phyloP scores from a whole-genome alignment of 2,329 filamentous ascomycete genomes.

The Tolypocladium amazonense region DNA sequence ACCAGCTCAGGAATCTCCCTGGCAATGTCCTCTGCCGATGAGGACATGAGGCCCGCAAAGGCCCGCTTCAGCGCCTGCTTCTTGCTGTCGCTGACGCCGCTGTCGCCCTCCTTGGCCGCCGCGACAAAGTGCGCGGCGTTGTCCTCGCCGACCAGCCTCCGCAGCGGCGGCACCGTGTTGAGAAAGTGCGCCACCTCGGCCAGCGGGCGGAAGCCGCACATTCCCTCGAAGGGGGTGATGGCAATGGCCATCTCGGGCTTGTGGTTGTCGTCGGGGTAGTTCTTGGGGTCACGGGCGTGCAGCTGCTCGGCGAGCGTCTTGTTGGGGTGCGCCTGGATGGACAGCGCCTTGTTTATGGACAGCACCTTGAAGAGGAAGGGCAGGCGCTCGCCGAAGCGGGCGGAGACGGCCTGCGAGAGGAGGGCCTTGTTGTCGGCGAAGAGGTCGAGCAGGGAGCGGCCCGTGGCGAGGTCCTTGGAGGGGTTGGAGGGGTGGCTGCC shows the following conservation, averaged over 20 bases:
- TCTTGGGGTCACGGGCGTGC: constrained; percentile 75
- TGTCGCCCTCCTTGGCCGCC: constrained; percentile 30
- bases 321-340: constrained; percentile 94
- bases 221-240: constrained; percentile 87
- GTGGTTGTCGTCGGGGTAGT: constrained; percentile 99
- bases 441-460: constrained; percentile 76
- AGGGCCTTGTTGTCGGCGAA: constrained; percentile 79
- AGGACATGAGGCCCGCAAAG: constrained; percentile 75
- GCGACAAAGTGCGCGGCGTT: constrained; percentile 46
- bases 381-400: constrained; percentile 70
- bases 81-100: constrained; percentile 45
- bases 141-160: constrained; percentile 55
- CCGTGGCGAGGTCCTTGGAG: constrained; percentile 77
- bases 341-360: constrained; percentile 89
- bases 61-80: constrained; percentile 67
- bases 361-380: constrained; percentile 98
- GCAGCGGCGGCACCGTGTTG: constrained; percentile 43
- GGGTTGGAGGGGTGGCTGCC: constrained; percentile 94
- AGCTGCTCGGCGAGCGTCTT: constrained; percentile 83
- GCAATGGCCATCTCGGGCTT: constrained; percentile 99
- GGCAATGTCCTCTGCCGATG: constrained; percentile 46
- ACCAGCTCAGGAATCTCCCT: constrained; percentile 58
- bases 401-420: constrained; percentile 60
- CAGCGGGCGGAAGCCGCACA: constrained; percentile 89
- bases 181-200: constrained; percentile 81